Evolutionary conservation across 768 basidiomycete genomes (phyloP).

Genomic region (Mycena galericulata): DNA sequence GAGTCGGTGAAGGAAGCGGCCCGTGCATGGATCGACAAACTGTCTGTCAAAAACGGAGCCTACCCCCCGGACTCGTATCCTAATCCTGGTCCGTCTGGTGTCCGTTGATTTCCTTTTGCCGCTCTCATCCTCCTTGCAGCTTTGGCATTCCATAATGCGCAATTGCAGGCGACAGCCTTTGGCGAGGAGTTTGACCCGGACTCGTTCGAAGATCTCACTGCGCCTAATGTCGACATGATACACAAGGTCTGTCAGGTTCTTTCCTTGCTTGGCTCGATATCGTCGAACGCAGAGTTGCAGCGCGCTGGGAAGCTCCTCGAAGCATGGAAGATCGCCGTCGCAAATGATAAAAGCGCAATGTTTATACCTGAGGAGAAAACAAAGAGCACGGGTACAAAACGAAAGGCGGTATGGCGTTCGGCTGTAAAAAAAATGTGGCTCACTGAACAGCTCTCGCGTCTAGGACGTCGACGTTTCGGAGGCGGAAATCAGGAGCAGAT

Average conservation of each 20-base stretch:
- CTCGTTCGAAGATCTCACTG: conserved; percentile 84
- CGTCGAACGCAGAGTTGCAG: conserved; percentile 49
- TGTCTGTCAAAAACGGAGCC: conserved; percentile 79
- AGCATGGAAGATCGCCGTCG: conserved; percentile 76
- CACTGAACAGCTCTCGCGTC: background rate
- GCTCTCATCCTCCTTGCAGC: conserved; percentile 48
- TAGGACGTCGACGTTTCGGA: conserved; percentile 79
- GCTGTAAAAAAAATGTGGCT: background rate
- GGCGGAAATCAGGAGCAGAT: conserved; percentile 77
- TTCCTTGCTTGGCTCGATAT: conserved; percentile 3
- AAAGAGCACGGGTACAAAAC: conserved; percentile 61
- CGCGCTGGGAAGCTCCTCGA: conserved; percentile 76
- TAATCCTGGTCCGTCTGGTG: conserved; percentile 79
- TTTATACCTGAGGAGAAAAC: conserved; percentile 49
- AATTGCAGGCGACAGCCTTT: conserved; percentile 93
- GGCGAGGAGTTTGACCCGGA: conserved; percentile 87
- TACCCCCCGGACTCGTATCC: conserved; percentile 93
- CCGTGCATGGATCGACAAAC: conserved; percentile 79
- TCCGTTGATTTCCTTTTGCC: background rate
- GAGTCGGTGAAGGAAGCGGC: conserved; percentile 77
- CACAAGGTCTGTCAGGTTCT: conserved; percentile 66
- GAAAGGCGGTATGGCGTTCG: conserved; percentile 71
- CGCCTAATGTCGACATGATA: conserved; percentile 81
- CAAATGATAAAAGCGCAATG: conserved; percentile 68
- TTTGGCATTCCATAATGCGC: conserved; percentile 88